A percentile compares a stretch with the other conserved stretches of the same genome.
Evolutionary conservation across 768 basidiomycete genomes (phyloP).

Genomic region (Rhizopogon roseolus): DNA sequence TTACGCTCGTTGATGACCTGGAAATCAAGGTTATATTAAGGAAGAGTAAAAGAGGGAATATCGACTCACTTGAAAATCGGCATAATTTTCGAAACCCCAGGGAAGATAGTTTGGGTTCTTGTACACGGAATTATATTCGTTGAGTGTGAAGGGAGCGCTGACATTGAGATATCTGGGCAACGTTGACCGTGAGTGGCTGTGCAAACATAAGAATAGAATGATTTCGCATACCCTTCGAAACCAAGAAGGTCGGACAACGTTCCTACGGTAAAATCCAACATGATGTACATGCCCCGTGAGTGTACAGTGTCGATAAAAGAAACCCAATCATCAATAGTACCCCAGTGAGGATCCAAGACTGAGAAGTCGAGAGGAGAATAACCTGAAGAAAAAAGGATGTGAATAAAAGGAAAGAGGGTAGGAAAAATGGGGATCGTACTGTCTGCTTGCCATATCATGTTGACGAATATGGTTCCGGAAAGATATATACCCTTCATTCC

Average conservation of each 20-base stretch:
- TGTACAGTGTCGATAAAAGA: conserved; percentile 73
- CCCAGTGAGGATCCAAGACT: conserved; percentile 91
- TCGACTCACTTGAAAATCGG: conserved; percentile 64
- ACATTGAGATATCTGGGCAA: conserved; percentile 57
- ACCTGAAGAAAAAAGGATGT: conserved; percentile 57
- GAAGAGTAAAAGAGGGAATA: neutral
- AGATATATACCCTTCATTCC: conserved; percentile 82
- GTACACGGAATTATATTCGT: conserved; percentile 72
- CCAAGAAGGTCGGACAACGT: conserved; percentile 88
- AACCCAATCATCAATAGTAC: conserved; percentile 77
- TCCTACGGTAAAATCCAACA: conserved; percentile 92
- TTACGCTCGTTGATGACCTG: conserved; percentile 72
- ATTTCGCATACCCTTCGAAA: conserved; percentile 61
- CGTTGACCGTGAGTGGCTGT: conserved; percentile 6
- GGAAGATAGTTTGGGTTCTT: conserved; percentile 73
- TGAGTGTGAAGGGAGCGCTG: conserved; percentile 73
- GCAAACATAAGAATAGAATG: conserved; percentile 4
- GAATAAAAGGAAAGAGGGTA: too few relatives aligned
- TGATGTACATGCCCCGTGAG: conserved; percentile 81
- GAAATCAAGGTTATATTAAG: conserved; percentile 1
- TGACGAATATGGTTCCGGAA: conserved; percentile 88
- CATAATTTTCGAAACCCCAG: conserved; percentile 84
- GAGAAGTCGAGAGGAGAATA: conserved; percentile 93
- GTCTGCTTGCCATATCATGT: conserved; percentile 98
- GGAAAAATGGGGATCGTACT: too few relatives aligned